Percentiles rank a stretch among this genome's conserved stretches.
phyloP scores from a whole-genome alignment of 2,329 filamentous ascomycete species.

The Verticillium albo-atrum region DNA sequence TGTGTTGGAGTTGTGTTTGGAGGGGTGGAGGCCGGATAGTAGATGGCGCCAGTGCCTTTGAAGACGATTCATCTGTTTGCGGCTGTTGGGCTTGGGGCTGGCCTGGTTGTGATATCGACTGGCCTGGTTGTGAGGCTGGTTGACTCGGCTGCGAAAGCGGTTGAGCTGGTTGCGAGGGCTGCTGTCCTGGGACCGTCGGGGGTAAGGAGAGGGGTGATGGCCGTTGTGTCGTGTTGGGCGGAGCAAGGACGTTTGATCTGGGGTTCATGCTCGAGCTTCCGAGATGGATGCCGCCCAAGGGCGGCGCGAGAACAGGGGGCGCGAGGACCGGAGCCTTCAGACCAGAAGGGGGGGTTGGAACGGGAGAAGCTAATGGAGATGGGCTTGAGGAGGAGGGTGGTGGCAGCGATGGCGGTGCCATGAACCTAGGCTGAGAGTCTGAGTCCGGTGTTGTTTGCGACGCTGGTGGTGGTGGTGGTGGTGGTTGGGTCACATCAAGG shows the following conservation, averaged over 20 bases:
- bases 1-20: conserved; percentile 9
- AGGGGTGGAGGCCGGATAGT: conserved; percentile 12
- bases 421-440: conserved; percentile 3
- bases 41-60: conserved; percentile 8
- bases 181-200: conserved; percentile 8
- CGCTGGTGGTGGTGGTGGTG: conserved; percentile 13
- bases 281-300: conserved; percentile 22
- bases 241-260: conserved; percentile 40
- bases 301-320: conserved; percentile 31
- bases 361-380: conserved; percentile 3
- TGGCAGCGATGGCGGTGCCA: conserved; percentile 9
- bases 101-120: conserved; percentile 5
- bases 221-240: conserved; percentile 35
- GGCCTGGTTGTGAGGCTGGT: conserved; percentile 10
- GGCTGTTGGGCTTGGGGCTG: conserved; percentile 7
- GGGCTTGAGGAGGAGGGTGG: conserved; percentile 1
- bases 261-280: conserved; percentile 21
- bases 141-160: conserved; percentile 15
- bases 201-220: conserved; percentile 30
- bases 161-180: conserved; percentile 7
- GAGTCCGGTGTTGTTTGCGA: conserved; percentile 19
- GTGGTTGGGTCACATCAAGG: conserved; percentile 8
- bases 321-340: conserved; percentile 24
- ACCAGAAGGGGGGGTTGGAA: conserved; percentile 6
- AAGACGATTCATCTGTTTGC: conserved; percentile 9